Conservation (phyloP, 495 filamentous ascomycete genomes). For the Cenococcum geophilum region DNA sequence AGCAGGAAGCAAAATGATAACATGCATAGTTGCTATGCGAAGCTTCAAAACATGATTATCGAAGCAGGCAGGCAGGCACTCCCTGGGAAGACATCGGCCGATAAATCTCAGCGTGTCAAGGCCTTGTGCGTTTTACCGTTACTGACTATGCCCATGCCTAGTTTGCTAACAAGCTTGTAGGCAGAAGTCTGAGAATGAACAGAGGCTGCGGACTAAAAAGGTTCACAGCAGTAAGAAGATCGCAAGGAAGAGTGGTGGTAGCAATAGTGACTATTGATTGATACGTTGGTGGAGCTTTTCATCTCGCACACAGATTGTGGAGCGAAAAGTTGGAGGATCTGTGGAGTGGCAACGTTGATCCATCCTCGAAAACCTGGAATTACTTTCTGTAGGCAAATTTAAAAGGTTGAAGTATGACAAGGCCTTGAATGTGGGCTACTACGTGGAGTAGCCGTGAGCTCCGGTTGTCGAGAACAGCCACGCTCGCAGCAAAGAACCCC, state of each 20-base stretch:
- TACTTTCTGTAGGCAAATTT: too few species aligned
- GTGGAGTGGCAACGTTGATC: too few species aligned
- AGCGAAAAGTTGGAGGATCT: too few species aligned
- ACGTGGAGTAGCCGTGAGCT: too few species aligned
- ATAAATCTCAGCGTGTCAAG: slow-evolving; percentile 53
- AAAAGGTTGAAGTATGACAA: too few species aligned
- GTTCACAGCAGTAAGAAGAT: slow-evolving; percentile 73
- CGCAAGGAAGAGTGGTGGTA: slow-evolving; percentile 48
- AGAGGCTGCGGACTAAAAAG: slow-evolving; percentile 70
- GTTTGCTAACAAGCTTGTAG: slow-evolving; percentile 41
- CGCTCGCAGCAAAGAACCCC: too few species aligned
- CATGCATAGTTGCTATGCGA: slow-evolving; percentile 56
- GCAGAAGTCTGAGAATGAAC: slow-evolving; percentile 63
- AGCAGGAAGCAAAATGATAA: slow-evolving; percentile 61
- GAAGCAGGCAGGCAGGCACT: slow-evolving; percentile 49
- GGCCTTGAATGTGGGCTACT: too few species aligned
- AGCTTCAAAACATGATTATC: slow-evolving; percentile 54
- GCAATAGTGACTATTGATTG: slow-evolving; percentile 29
- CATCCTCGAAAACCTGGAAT: too few species aligned
- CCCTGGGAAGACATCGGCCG: slow-evolving; percentile 60
- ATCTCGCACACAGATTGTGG: not conserved
- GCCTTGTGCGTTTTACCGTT: slow-evolving; percentile 52
- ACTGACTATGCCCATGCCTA: not conserved
- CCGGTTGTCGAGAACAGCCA: too few species aligned
- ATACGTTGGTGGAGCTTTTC: not conserved